A percentile compares a stretch with the other conserved stretches of the same genome.
Evolutionary conservation across 345 rosid genomes (phyloP).

Genomic region (Psidium guajava): DNA sequence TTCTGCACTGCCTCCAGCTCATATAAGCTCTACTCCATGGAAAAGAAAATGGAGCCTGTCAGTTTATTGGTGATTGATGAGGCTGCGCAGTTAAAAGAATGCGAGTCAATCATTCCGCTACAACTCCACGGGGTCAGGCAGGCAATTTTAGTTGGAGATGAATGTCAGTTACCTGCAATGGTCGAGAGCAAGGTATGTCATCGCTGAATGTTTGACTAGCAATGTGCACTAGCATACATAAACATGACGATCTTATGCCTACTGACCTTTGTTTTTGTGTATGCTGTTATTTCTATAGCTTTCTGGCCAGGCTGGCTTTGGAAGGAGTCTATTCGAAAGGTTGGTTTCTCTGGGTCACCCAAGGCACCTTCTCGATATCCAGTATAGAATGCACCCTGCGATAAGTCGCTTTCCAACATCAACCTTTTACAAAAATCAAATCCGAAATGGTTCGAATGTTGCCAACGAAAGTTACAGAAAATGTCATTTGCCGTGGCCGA

Average conservation of each 20-base stretch:
- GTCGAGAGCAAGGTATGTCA: conserved; percentile 3
- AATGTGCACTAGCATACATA: accelerated
- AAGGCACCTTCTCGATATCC: neutral
- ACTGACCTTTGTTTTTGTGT: neutral
- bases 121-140: neutral
- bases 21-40: neutral
- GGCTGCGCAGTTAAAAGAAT: conserved; percentile 2
- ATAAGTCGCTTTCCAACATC: neutral
- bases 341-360: neutral
- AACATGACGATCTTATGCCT: neutral
- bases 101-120: neutral
- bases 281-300: neutral
- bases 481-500: neutral
- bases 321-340: neutral
- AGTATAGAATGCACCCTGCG: neutral
- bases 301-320: neutral
- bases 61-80: conserved; percentile 2
- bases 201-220: neutral
- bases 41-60: neutral
- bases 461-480: neutral
- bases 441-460: neutral
- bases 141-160: conserved; percentile 5
- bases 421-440: neutral
- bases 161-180: neutral
- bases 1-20: conserved; percentile 4